phyloP scores from a whole-genome alignment of 176 grass and related monocot species.

The Neostapfia colusana region DNA sequence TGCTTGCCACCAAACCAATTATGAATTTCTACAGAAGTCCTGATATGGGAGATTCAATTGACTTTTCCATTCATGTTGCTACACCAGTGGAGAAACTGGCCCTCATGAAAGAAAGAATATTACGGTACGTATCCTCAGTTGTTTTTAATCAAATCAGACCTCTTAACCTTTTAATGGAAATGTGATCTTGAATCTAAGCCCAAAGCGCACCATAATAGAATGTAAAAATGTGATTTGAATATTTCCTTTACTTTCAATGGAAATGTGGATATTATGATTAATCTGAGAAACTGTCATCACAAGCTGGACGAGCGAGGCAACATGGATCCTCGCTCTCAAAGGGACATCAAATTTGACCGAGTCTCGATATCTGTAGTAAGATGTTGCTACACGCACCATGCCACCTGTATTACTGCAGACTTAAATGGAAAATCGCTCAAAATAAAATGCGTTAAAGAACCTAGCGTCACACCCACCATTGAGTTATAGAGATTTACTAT shows the following conservation, averaged over 20 bases:
- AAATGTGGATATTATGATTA: not conserved
- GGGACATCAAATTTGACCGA: not conserved
- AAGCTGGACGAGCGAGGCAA: not conserved
- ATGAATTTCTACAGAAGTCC: conserved; percentile 70
- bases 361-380: not conserved
- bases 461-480: not conserved
- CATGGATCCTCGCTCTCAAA: not conserved
- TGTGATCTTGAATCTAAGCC: too few relatives aligned
- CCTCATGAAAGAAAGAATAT: conserved; percentile 57
- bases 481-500: not conserved
- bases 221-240: not conserved
- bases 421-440: not conserved
- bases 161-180: not conserved
- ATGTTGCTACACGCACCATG: not conserved
- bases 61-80: conserved; percentile 65
- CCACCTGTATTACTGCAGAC: not conserved
- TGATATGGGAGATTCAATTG: conserved; percentile 67
- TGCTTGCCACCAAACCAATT: conserved; percentile 64
- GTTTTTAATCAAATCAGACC: not conserved
- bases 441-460: not conserved
- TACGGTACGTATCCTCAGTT: conserved; percentile 39
- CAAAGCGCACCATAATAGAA: not conserved
- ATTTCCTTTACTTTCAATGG: not conserved
- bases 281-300: not conserved
- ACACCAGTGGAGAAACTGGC: conserved; percentile 57